Evolutionary conservation across 306 rosid genomes (phyloP), one percentile per base, ranked within the genome.

Genomic region (Vigna nakashimae): DNA sequence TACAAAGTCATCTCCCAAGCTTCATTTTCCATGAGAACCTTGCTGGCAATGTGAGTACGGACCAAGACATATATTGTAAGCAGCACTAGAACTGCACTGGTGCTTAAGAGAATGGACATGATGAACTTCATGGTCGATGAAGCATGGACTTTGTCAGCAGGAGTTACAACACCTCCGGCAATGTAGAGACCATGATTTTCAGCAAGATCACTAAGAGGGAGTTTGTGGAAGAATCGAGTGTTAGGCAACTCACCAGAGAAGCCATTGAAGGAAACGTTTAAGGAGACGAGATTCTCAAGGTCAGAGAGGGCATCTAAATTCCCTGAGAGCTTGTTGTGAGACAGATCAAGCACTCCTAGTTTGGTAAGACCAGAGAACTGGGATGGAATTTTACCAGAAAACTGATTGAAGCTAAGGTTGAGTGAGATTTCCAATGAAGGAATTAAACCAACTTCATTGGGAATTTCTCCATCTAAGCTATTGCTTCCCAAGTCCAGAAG

Each of bases 321-420:
- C 51, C 99, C 98, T 10, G 90, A 85, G 84, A 96, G 94, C 63
- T 82, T 83, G 91, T 96, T 96, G 83, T 88, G 96, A 70, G 99
- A 96, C 76, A 96, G 81, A 81, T 96, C 99, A 81, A 96, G 97
- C 16, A 86, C 81, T 73, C 93, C 96, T 52, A 96, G 86, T 84
- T 84, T 92, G 69, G 48, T 81, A 7, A 96, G 94, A 48, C 82
- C 71, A 28, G 99, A 88, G 75, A 92, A 87, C 20, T 90, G 82
- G 2, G 83, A 53, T 40, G 99, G 99, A 52, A 96, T 88, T 75
- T 87, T 77, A 56, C 99, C 99, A 2, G 98, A 92, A 71, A 96
- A 82, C 43, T 80, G 87, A 88, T 96, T 96, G 46, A 16, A 83
- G 81, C 98, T 92, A 15, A 96, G 87, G 77, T 96, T 96, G 71